Conservation (phyloP, 257 asterid species). For the Solanum appendiculatum region DNA sequence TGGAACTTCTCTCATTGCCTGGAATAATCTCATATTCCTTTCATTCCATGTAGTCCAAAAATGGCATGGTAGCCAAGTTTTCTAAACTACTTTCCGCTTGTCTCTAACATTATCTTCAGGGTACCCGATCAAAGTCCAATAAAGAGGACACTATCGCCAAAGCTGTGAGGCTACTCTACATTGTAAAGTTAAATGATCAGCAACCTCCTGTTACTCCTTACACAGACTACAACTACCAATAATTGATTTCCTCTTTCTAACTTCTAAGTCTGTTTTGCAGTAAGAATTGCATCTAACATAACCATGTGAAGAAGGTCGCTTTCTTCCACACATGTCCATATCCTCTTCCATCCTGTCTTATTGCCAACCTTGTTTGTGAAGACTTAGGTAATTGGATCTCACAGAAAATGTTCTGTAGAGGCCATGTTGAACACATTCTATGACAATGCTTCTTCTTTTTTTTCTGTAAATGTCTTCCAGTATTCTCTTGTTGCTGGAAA, state of each 20-base stretch:
- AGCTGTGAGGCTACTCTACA: neutral
- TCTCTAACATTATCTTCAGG: neutral
- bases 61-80: neutral
- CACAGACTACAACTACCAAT: neutral
- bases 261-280: neutral
- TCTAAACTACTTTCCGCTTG: neutral
- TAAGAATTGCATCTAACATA: neutral
- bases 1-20: neutral
- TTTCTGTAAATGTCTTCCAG: neutral
- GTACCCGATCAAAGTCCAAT: neutral
- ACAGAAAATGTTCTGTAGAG: neutral
- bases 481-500: neutral
- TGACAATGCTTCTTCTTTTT: neutral
- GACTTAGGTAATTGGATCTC: neutral
- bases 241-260: neutral
- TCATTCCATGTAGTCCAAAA: neutral
- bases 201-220: neutral
- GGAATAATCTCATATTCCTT: neutral
- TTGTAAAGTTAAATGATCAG: neutral
- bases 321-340: neutral
- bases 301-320: neutral
- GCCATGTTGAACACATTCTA: neutral
- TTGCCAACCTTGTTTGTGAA: neutral
- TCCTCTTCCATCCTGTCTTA: neutral
- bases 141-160: neutral